These are phyloP conservation scores for Theileria equi DNA, from an alignment of 169 alveolate genomes.

Conservation along the genomic window DNA sequence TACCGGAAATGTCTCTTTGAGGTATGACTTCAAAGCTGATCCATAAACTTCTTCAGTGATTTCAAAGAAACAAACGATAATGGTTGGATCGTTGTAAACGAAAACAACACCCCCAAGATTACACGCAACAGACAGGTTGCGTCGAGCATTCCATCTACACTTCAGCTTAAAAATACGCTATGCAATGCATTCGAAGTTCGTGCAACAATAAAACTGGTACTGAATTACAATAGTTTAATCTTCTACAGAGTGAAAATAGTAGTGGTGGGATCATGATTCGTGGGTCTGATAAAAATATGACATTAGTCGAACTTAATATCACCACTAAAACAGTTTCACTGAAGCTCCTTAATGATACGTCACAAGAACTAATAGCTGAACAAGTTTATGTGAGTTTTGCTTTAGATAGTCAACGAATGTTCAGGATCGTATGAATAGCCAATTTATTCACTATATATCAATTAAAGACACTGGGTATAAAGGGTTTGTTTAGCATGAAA, in stretches of 20 bases:
- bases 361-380: no score
- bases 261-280: constrained; percentile 50
- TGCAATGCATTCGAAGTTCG: constrained; percentile 51
- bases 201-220: constrained; percentile 46
- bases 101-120: constrained; percentile 32
- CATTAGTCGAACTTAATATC: constrained; percentile 51
- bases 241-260: constrained; percentile 41
- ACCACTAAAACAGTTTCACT: constrained; percentile 54
- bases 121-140: constrained; percentile 45
- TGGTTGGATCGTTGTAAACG: constrained; percentile 55
- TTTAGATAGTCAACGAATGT: no score
- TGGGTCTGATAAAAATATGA: constrained; percentile 14
- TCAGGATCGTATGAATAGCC: constrained; percentile 49
- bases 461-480: constrained; percentile 55
- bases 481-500: constrained; percentile 40
- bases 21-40: neutral
- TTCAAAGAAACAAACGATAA: constrained; percentile 28
- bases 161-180: constrained; percentile 18
- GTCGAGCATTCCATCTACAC: constrained; percentile 20
- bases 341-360: constrained; percentile 10
- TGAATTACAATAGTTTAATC: neutral
- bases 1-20: constrained; percentile 17
- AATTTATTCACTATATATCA: constrained; percentile 45
- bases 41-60: constrained; percentile 13
- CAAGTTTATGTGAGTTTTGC: no score